phyloP scores from a whole-genome alignment of 2,329 filamentous ascomycete species.

The Clonostachys sp. region DNA sequence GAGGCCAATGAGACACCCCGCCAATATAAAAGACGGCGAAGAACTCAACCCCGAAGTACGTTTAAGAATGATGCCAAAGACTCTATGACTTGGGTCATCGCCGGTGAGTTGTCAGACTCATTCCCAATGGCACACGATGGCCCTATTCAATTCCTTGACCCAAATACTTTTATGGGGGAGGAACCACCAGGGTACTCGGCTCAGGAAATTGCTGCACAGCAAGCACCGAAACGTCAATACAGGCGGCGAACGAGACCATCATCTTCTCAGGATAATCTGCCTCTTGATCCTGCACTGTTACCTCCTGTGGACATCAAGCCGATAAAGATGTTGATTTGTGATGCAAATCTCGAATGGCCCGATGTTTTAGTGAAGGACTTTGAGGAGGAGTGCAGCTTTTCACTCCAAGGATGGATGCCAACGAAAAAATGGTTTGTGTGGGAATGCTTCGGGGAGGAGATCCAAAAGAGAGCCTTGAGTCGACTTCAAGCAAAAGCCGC shows the following conservation, averaged over 20 bases:
- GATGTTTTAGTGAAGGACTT: background rate
- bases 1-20: conserved; percentile 7
- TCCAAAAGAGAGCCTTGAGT: conserved; percentile 14
- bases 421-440: conserved; percentile 25
- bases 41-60: background rate
- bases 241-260: background rate
- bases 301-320: too few species aligned
- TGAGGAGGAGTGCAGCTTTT: conserved; percentile 24
- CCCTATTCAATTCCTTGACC: conserved; percentile 29
- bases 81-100: background rate
- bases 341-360: too few species aligned
- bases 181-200: conserved; percentile 6
- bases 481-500: background rate
- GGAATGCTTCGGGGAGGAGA: conserved; percentile 16
- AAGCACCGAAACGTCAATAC: background rate
- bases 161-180: conserved; percentile 32
- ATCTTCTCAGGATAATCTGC: too few species aligned
- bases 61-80: background rate
- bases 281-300: too few species aligned
- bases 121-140: background rate
- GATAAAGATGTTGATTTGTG: too few species aligned
- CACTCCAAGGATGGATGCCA: conserved; percentile 39
- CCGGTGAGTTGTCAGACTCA: background rate
- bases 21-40: background rate
- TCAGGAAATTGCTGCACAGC: background rate